Conservation (phyloP, 2,329 filamentous ascomycete genomes). For the Ustulina deusta region DNA sequence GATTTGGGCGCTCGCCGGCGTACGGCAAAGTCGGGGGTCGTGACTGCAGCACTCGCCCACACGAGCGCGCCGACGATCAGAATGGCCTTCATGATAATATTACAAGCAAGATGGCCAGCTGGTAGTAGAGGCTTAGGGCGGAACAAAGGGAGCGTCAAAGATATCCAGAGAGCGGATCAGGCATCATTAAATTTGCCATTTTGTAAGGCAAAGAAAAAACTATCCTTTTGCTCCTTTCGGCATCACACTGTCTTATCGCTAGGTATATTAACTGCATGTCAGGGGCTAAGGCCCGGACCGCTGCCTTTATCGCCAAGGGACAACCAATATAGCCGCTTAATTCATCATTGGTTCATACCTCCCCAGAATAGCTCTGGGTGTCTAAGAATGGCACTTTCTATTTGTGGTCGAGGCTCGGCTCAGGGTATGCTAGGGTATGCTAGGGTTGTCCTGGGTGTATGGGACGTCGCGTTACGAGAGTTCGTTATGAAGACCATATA, state of each 20-base stretch:
- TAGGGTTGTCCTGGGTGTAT: background rate
- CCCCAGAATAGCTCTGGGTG: background rate
- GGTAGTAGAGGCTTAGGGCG: background rate
- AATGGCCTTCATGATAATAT: slow-evolving; percentile 63
- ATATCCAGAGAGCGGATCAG: background rate
- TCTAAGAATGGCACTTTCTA: slow-evolving; percentile 13
- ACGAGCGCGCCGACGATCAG: slow-evolving; percentile 52
- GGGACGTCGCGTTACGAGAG: background rate
- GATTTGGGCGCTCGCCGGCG: slow-evolving; percentile 51
- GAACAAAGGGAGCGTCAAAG: background rate
- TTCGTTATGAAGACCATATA: background rate
- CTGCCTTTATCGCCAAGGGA: background rate
- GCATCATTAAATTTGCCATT: background rate
- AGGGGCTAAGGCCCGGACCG: background rate
- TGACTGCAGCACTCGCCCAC: slow-evolving; percentile 56
- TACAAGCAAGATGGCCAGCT: slow-evolving; percentile 19
- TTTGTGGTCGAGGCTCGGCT: background rate
- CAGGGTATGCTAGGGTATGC: no score
- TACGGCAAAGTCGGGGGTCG: slow-evolving; percentile 57
- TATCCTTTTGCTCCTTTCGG: background rate
- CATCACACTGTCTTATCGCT: background rate
- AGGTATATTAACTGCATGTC: background rate
- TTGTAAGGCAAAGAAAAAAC: background rate
- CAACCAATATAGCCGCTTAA: slow-evolving; percentile 25
- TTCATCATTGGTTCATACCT: slow-evolving; percentile 14